Conservation (phyloP, 139 green algal genomes). For the Picochlorum sp. region DNA sequence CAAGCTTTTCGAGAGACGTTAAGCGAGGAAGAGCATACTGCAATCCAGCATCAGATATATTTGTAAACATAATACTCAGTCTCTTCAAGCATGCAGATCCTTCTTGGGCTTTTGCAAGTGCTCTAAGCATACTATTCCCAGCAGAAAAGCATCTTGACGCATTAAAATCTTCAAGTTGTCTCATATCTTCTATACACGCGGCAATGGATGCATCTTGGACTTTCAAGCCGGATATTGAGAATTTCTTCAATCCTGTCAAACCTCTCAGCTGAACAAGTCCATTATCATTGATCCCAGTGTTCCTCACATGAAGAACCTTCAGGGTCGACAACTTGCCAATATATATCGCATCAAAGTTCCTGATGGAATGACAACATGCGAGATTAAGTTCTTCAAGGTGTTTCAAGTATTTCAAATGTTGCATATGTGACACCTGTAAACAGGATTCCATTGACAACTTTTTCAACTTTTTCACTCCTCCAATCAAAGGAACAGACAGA, state of each 20-base stretch:
- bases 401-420: conserved; percentile 1
- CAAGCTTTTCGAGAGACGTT: neutral
- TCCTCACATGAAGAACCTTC: conserved; percentile 19
- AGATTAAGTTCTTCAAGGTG: conserved; percentile 21
- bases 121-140: conserved; percentile 14
- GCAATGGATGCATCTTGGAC: conserved; percentile 15
- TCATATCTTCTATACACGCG: conserved; percentile 6
- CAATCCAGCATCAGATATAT: neutral
- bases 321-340: conserved; percentile 21
- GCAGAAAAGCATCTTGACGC: conserved; percentile 23
- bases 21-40: neutral
- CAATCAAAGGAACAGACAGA: neutral
- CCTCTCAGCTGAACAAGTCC: conserved; percentile 9
- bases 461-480: neutral
- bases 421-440: conserved; percentile 4
- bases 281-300: conserved; percentile 18
- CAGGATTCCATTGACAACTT: conserved; percentile 1
- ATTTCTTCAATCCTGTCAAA: conserved; percentile 1
- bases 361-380: conserved; percentile 33
- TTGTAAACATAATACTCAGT: conserved; percentile 10
- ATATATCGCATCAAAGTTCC: conserved; percentile 18
- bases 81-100: neutral
- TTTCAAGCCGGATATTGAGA: conserved; percentile 9
- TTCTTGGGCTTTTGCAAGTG: neutral
- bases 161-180: conserved; percentile 9